Base-by-base conservation (phyloP, 2,329 filamentous ascomycete species). In the Blumeria graminis region DNA sequence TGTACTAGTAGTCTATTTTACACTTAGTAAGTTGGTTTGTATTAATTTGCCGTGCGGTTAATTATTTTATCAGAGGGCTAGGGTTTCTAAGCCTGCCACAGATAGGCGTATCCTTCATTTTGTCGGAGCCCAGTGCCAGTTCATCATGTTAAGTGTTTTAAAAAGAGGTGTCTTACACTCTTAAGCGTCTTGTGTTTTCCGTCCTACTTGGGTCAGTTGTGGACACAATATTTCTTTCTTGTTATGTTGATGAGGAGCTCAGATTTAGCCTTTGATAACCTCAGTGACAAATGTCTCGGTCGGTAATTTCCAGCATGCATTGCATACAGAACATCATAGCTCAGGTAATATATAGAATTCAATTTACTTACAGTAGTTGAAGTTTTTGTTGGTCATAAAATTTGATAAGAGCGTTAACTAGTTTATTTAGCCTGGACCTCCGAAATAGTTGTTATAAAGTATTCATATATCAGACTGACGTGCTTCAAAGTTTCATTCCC, bases 31-130 rank as follows among this genome's bases (percentile, higher is more conserved):
- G 1, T 39, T 39, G 4, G 5, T 3, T 11, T 39, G 8, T 11
- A 3, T 3, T 39, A 39, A 2, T 39, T 39, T 39, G 38, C 38
- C 38, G 3, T 3, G 38, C 1, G 38, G n/a, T 46, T 46, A 4
- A 3, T 13, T 28, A 28, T 13, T 16, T 1, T 5, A 72, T 94
- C 88, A 94, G 88, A 90, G 85, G 88, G 86, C 87, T 81, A 94
- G 88, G 89, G 94, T 94, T 94, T 93, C 87, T 93, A 94, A 86
- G 88, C 88, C 87, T 94, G 87, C 86, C 87, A 71, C 86, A 86
- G 85, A 77, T 72, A 67, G 86, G 87, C 86, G 79, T 84, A 78
- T 88, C 85, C 69, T 74, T 88, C 87, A 87, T 80, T 71, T 71
- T 73, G 70, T 93, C 87, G 83, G 88, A 90, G 88, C 88, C 88